Conservation (phyloP, 2,329 filamentous ascomycete genomes). For the Pseudogymnoascus sp. region DNA sequence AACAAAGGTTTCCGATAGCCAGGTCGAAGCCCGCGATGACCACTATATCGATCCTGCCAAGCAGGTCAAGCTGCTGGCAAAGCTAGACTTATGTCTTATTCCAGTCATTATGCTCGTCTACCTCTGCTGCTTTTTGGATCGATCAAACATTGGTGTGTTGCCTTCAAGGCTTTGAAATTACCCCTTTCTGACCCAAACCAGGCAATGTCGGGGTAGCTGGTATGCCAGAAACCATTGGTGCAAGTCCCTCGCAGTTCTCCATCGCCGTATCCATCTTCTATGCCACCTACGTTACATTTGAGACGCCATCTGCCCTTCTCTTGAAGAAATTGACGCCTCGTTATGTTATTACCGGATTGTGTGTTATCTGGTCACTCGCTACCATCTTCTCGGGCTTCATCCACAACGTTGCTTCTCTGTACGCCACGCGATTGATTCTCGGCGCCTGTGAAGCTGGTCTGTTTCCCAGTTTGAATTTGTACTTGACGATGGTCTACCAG, state of each 20-base stretch:
- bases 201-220: conserved; percentile 17
- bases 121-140: conserved; percentile 44
- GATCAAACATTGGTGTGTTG: conserved; percentile 23
- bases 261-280: conserved; percentile 38
- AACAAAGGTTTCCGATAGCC: conserved; percentile 7
- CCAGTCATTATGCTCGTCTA: conserved; percentile 42
- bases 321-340: conserved; percentile 38
- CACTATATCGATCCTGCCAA: conserved; percentile 32
- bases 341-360: conserved; percentile 30
- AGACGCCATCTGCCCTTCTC: conserved; percentile 37
- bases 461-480: conserved; percentile 35
- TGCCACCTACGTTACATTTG: conserved; percentile 40
- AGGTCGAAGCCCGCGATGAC: conserved; percentile 7
- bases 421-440: conserved; percentile 28
- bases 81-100: conserved; percentile 37
- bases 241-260: conserved; percentile 15
- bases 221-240: conserved; percentile 15
- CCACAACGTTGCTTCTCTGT: conserved; percentile 32
- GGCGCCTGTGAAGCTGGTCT: not conserved
- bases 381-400: conserved; percentile 35
- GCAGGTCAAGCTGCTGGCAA: conserved; percentile 37
- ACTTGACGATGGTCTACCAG: conserved; percentile 45
- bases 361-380: conserved; percentile 28
- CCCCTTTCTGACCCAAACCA: conserved; percentile 9
- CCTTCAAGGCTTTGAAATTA: not conserved